Evolutionary conservation across 257 asterid species (phyloP).

Genomic region (Penstemon eatonii): DNA sequence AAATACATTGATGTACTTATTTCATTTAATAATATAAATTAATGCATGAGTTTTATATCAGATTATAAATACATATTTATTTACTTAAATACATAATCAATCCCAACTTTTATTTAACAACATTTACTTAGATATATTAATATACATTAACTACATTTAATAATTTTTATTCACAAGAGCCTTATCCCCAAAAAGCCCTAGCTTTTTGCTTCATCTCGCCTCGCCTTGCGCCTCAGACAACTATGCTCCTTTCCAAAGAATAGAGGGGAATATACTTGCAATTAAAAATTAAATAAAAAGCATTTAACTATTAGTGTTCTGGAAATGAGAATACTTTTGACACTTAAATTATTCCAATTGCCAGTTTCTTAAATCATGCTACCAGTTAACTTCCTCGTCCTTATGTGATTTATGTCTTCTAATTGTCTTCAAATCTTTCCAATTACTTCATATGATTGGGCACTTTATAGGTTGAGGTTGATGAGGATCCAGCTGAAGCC

Average conservation of each 20-base stretch:
- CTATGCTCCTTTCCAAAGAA: neutral
- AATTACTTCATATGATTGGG: conserved; percentile 21
- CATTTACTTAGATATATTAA: too few relatives aligned
- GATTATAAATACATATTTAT: too few relatives aligned
- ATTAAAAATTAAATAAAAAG: neutral
- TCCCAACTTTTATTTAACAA: too few relatives aligned
- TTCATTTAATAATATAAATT: too few relatives aligned
- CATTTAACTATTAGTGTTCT: neutral
- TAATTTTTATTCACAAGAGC: neutral
- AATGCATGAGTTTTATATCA: too few relatives aligned
- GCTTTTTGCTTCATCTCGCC: too few relatives aligned
- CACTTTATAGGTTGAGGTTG: conserved; percentile 80
- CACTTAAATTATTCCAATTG: neutral
- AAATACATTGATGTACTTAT: too few relatives aligned
- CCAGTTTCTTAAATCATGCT: neutral
- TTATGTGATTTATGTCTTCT: conserved; percentile 1
- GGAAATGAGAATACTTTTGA: neutral
- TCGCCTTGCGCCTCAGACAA: neutral
- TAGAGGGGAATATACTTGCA: neutral
- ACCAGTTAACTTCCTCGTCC: neutral
- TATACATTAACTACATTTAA: neutral
- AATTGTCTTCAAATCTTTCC: conserved; percentile 1
- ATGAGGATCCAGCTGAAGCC: conserved; percentile 81
- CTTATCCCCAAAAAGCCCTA: too few relatives aligned
- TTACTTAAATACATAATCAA: too few relatives aligned